Evolutionary conservation across 768 basidiomycete genomes (phyloP).

Genomic region (Tephrocybe sp.): DNA sequence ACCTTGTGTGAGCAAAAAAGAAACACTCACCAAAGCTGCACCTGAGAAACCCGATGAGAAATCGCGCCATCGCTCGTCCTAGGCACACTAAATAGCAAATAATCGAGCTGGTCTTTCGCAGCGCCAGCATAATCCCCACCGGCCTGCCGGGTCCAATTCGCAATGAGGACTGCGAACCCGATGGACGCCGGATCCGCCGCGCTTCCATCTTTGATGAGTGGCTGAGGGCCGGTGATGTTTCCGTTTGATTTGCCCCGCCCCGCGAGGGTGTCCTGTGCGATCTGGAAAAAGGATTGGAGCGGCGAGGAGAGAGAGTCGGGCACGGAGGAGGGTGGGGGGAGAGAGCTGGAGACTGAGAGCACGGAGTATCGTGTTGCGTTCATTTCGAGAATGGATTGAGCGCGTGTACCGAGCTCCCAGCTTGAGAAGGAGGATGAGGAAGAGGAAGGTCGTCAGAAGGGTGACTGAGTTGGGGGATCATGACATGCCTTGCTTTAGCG

Average conservation of each 20-base stretch:
- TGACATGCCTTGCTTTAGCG: constrained; percentile 37
- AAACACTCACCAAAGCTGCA: constrained; percentile 71
- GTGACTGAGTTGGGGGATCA: neutral
- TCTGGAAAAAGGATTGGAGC: constrained; percentile 56
- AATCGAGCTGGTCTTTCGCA: constrained; percentile 66
- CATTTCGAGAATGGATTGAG: constrained; percentile 48
- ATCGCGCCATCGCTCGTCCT: constrained; percentile 75
- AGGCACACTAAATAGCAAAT: constrained; percentile 55
- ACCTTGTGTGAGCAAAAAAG: neutral
- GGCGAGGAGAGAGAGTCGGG: constrained; percentile 30
- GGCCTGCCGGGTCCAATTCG: constrained; percentile 47
- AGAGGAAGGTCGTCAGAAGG: no score
- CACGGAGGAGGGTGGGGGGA: constrained; percentile 38
- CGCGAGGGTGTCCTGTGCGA: constrained; percentile 50
- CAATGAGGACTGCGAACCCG: constrained; percentile 67
- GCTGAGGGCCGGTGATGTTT: constrained; percentile 49
- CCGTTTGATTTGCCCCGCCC: constrained; percentile 44
- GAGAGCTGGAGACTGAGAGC: constrained; percentile 27
- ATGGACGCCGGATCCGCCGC: constrained; percentile 81
- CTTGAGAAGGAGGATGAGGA: no score
- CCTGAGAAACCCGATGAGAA: constrained; percentile 67
- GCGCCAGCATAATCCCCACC: constrained; percentile 60
- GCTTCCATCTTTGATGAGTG: constrained; percentile 54
- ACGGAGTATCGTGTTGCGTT: constrained; percentile 47
- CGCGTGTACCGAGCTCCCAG: constrained; percentile 58